Conservation (phyloP, 108 stramenopile genomes). For the Schizochytrium sp. region DNA sequence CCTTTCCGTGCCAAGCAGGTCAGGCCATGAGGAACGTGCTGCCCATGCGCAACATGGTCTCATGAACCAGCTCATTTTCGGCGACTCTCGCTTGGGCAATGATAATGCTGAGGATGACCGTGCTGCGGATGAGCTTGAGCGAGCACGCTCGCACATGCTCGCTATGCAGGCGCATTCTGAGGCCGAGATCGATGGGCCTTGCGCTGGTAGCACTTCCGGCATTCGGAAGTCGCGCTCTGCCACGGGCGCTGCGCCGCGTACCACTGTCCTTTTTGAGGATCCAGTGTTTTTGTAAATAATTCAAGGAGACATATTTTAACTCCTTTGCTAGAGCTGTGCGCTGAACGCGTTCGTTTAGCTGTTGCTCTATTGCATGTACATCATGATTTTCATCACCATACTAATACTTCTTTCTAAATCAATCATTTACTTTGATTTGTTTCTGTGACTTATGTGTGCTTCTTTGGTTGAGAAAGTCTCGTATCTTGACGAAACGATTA, state of each 20-base stretch:
- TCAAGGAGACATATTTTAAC: neutral
- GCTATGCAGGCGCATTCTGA: neutral
- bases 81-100: neutral
- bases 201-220: neutral
- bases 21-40: neutral
- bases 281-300: constrained; percentile 13
- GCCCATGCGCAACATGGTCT: constrained; percentile 1
- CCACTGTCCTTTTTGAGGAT: constrained; percentile 22
- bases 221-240: constrained; percentile 9
- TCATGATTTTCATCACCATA: too few relatives aligned
- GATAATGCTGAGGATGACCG: neutral
- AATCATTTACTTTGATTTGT: too few relatives aligned
- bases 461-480: too few relatives aligned
- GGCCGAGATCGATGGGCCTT: neutral
- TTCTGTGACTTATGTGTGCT: too few relatives aligned
- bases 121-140: neutral
- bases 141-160: constrained; percentile 22
- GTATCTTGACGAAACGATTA: too few relatives aligned
- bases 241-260: neutral
- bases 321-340: neutral
- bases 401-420: too few relatives aligned
- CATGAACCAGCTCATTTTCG: constrained; percentile 20
- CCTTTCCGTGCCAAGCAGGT: constrained; percentile 9
- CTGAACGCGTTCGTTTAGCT: neutral
- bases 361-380: too few relatives aligned